These are phyloP conservation scores for Eutrema yunnanense DNA, from an alignment of 345 rosid genomes.

Conservation along the genomic window DNA sequence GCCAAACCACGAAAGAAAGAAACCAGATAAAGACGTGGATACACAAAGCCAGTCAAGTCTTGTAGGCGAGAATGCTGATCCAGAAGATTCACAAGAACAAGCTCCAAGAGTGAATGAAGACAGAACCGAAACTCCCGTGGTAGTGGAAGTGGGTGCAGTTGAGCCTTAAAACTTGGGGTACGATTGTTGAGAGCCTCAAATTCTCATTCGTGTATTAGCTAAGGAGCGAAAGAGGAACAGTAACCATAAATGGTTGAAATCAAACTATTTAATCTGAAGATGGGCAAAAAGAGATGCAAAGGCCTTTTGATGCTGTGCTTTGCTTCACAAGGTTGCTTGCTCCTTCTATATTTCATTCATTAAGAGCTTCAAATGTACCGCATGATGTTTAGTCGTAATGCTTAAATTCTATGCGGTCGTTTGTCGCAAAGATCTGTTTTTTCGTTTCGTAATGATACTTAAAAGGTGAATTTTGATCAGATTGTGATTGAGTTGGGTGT, in stretches of 20 bases:
- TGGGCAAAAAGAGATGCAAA: neutral
- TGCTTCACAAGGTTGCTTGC: no score
- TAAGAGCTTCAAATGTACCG: neutral
- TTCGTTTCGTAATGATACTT: no score
- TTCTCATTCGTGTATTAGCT: neutral
- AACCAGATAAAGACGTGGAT: slow-evolving; percentile 29
- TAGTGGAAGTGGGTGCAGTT: slow-evolving; percentile 30
- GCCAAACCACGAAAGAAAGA: slow-evolving; percentile 20
- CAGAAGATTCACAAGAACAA: neutral
- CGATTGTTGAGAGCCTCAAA: neutral
- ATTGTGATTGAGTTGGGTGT: no score
- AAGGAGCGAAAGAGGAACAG: neutral
- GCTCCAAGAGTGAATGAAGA: slow-evolving; percentile 16
- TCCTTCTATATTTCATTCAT: no score
- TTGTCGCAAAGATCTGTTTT: no score
- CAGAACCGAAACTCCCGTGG: slow-evolving; percentile 23
- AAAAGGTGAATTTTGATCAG: no score
- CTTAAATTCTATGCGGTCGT: no score
- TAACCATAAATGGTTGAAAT: neutral
- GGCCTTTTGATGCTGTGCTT: no score
- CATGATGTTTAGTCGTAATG: no score
- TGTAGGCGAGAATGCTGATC: slow-evolving; percentile 15
- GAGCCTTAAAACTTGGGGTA: slow-evolving; percentile 6
- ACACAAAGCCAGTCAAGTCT: neutral
- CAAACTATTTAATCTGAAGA: neutral